Percentiles rank a stretch among this genome's conserved stretches.
Conservation (phyloP, 345 rosid genomes). For the Eucalyptus fibrosa region DNA sequence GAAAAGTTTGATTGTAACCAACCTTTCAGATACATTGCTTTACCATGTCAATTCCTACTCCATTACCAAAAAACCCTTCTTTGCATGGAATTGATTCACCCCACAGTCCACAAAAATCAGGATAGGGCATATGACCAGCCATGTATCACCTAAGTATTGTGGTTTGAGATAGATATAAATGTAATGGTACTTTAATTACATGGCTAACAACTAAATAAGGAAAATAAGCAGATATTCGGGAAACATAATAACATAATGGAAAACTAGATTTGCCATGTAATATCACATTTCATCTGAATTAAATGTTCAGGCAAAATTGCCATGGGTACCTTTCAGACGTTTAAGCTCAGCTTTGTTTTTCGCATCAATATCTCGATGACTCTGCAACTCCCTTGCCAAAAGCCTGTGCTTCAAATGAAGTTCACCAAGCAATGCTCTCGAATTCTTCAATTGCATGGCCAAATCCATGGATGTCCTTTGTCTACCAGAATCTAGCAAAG, state of each 20-base stretch:
- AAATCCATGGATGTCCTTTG: constrained; percentile 34
- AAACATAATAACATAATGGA: not conserved
- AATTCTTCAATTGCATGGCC: constrained; percentile 41
- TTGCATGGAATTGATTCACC: not conserved
- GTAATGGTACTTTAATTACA: not conserved
- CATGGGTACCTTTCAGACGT: constrained; percentile 47
- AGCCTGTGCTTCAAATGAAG: constrained; percentile 61
- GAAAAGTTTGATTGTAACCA: not conserved
- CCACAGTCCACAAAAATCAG: not conserved
- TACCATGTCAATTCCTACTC: not conserved
- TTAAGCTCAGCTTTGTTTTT: constrained; percentile 58
- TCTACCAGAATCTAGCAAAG: constrained; percentile 36
- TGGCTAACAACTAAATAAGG: not conserved
- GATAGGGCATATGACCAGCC: not conserved
- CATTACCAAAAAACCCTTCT: not conserved
- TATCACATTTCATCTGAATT: not conserved
- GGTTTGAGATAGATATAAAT: not conserved
- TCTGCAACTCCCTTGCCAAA: constrained; percentile 51
- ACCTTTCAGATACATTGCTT: not conserved
- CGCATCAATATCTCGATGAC: constrained; percentile 43
- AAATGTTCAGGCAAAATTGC: not conserved
- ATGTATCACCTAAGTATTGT: not conserved
- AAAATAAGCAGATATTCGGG: not conserved
- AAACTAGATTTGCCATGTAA: not conserved
- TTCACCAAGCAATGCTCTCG: constrained; percentile 51